Conservation (phyloP, 1,284 basidiomycete species). For the Rhodotorula sp. region DNA sequence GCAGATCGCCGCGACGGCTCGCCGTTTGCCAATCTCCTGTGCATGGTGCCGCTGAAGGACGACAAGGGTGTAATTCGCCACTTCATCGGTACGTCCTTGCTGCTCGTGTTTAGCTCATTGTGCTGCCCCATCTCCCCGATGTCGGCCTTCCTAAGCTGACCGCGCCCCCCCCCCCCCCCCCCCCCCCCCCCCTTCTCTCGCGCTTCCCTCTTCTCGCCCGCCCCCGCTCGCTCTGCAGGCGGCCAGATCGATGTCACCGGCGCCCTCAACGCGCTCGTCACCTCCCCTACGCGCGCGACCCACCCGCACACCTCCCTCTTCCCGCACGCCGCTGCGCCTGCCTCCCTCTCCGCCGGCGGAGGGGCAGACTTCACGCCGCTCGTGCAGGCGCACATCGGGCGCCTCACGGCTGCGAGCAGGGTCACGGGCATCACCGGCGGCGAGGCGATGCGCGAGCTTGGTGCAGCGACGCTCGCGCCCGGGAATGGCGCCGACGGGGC, state of each 20-base stretch:
- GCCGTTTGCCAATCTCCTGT: slow-evolving; percentile 33
- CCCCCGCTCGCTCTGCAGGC: too few relatives aligned
- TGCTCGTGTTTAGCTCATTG: too few relatives aligned
- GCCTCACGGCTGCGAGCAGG: background rate
- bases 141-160: background rate
- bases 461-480: background rate
- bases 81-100: slow-evolving; percentile 21
- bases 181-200: background rate
- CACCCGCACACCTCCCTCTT: background rate
- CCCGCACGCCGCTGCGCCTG: background rate
- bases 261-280: background rate
- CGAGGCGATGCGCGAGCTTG: background rate
- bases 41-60: slow-evolving; percentile 30
- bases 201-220: background rate
- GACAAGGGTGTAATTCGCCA: slow-evolving; percentile 14
- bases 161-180: too few relatives aligned
- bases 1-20: slow-evolving; percentile 23
- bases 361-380: background rate
- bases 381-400: slow-evolving; percentile 1
- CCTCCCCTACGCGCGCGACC: background rate
- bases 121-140: background rate
- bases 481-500: background rate
- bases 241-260: slow-evolving; percentile 26
- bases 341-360: background rate
- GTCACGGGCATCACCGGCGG: background rate